Percentiles rank a stretch among this genome's conserved stretches.
Conservation (phyloP, 257 asterid species). For the Solanum sejunctum region DNA sequence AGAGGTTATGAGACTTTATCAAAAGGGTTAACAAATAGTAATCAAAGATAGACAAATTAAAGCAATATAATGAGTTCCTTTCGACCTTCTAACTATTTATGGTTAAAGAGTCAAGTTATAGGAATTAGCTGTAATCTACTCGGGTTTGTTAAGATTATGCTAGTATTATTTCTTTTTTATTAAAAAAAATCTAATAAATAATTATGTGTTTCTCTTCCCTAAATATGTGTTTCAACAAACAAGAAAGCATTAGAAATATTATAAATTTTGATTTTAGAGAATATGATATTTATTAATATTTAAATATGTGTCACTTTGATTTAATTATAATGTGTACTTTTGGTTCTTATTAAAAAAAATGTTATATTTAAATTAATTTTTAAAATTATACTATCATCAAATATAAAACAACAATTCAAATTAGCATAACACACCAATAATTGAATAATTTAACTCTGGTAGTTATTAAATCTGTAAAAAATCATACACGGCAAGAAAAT, state of each 20-base stretch:
- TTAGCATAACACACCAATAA: neutral
- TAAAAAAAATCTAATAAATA: neutral
- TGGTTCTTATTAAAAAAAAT: neutral
- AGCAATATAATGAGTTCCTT: neutral
- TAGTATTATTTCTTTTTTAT: neutral
- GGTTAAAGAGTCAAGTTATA: neutral
- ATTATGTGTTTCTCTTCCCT: too few species aligned
- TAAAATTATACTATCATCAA: neutral
- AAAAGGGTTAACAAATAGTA: neutral
- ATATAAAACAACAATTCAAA: neutral
- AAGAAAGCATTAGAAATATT: neutral
- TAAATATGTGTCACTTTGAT: neutral
- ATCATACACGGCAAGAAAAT: neutral
- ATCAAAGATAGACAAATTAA: neutral
- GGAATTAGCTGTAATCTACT: neutral
- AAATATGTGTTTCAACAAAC: neutral
- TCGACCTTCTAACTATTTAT: neutral
- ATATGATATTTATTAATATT: neutral
- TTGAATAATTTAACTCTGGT: neutral
- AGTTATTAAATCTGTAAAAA: neutral
- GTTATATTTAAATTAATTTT: neutral
- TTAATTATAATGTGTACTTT: neutral
- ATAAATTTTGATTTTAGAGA: too few species aligned
- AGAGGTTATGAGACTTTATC: neutral
- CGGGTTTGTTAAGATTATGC: neutral